These are phyloP conservation scores for Phaffia rhodozyma DNA, from an alignment of 1,284 basidiomycete genomes.

Conservation along the genomic window DNA sequence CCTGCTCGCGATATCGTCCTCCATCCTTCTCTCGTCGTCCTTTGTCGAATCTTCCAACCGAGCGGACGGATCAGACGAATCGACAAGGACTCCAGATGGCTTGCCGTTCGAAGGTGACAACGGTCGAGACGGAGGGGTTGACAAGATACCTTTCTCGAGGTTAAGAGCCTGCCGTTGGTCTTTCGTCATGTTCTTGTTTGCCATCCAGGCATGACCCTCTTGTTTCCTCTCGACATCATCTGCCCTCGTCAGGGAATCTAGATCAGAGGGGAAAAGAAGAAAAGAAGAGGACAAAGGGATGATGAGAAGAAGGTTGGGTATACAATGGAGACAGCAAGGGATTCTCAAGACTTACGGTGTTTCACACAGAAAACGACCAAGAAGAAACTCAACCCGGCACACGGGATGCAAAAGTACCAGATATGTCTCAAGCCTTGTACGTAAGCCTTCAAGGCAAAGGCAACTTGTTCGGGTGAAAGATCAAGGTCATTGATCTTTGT, in stretches of 20 bases:
- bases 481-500: constrained; percentile 3
- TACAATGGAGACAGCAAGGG: background rate
- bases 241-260: constrained; percentile 26
- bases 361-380: constrained; percentile 30
- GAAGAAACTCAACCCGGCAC: constrained; percentile 27
- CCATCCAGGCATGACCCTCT: no score
- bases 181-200: no score
- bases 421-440: constrained; percentile 29
- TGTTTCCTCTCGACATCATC: constrained; percentile 24
- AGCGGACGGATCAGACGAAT: no score
- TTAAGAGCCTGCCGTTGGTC: no score
- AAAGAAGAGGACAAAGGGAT: background rate
- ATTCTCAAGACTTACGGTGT: constrained; percentile 12
- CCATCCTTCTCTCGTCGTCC: no score
- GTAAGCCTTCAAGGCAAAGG: constrained; percentile 26
- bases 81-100: no score
- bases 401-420: constrained; percentile 30
- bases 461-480: constrained; percentile 20
- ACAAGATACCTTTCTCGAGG: no score
- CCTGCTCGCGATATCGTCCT: no score
- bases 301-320: no score
- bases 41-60: no score
- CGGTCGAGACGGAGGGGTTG: no score
- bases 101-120: no score
- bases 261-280: background rate